Conservation (phyloP, 2,329 filamentous ascomycete species). For the Hypomyces perniciosus region DNA sequence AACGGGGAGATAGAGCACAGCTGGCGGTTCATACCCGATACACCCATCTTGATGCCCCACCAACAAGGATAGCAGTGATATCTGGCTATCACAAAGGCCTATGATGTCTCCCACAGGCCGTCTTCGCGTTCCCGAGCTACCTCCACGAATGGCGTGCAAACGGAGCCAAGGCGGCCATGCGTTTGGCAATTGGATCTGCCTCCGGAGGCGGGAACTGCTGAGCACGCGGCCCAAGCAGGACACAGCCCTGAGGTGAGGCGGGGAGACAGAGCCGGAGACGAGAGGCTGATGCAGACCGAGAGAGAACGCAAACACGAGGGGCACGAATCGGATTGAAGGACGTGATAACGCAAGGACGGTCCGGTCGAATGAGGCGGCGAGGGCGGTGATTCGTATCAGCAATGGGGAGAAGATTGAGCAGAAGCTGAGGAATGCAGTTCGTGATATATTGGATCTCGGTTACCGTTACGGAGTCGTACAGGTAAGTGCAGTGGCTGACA, state of each 20-base stretch:
- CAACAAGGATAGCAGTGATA: neutral
- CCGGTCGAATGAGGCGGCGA: conserved; percentile 1
- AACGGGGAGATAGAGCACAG: neutral
- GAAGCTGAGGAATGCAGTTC: neutral
- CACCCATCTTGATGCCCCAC: conserved; percentile 27
- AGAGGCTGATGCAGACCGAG: too few relatives aligned
- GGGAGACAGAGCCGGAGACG: neutral
- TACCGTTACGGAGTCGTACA: neutral
- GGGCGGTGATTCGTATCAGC: neutral
- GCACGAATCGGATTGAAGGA: neutral
- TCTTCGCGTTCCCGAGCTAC: neutral
- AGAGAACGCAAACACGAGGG: neutral
- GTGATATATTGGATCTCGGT: conserved; percentile 3
- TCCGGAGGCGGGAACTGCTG: conserved; percentile 7
- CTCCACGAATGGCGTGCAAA: neutral
- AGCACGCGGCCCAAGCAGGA: conserved; percentile 5
- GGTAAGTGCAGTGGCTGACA: neutral
- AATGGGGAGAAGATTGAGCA: neutral
- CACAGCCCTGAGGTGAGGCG: neutral
- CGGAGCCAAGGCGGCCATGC: neutral
- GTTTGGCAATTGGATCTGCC: neutral
- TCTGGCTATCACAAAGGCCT: neutral
- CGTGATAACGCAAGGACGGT: neutral
- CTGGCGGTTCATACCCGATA: conserved; percentile 25
- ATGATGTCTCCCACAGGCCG: too few relatives aligned